Evolutionary conservation across 108 stramenopile genomes (phyloP).

Genomic region (Skeletonema tropicum): DNA sequence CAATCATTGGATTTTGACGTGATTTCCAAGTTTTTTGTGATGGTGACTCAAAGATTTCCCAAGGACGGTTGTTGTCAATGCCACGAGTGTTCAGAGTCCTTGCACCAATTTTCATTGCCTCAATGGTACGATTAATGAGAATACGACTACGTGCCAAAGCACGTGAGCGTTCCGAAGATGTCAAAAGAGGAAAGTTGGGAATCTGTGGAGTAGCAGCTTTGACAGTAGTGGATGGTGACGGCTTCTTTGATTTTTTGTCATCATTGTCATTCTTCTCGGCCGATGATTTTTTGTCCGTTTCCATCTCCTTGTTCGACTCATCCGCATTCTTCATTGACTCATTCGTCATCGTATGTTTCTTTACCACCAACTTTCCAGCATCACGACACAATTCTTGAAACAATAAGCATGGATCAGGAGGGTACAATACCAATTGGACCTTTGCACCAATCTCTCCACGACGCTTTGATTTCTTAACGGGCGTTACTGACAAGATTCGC

Average conservation of each 20-base stretch:
- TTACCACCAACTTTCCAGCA: constrained; percentile 28
- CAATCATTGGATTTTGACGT: constrained; percentile 26
- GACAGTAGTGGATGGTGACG: neutral
- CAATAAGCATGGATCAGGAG: constrained; percentile 48
- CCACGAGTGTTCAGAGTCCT: neutral
- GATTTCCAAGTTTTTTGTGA: constrained; percentile 54
- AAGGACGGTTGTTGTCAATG: neutral
- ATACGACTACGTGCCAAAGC: constrained; percentile 46
- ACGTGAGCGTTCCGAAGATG: constrained; percentile 45
- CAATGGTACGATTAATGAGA: constrained; percentile 36
- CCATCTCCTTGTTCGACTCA: neutral
- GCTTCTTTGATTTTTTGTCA: neutral
- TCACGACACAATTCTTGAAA: constrained; percentile 40
- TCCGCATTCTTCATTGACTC: neutral
- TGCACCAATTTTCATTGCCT: constrained; percentile 35
- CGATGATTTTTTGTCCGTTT: neutral
- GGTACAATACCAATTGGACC: constrained; percentile 35
- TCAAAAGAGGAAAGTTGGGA: constrained; percentile 40
- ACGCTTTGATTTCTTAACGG: constrained; percentile 48
- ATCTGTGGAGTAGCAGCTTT: constrained; percentile 18
- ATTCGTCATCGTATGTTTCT: neutral
- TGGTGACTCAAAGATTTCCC: constrained; percentile 42
- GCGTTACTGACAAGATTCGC: constrained; percentile 46
- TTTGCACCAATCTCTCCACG: constrained; percentile 43
- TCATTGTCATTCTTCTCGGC: neutral